Percentiles rank a stretch among this genome's conserved stretches.
These are phyloP conservation scores for Boletus speciosus DNA, from an alignment of 768 basidiomycete species.

Conservation along the genomic window DNA sequence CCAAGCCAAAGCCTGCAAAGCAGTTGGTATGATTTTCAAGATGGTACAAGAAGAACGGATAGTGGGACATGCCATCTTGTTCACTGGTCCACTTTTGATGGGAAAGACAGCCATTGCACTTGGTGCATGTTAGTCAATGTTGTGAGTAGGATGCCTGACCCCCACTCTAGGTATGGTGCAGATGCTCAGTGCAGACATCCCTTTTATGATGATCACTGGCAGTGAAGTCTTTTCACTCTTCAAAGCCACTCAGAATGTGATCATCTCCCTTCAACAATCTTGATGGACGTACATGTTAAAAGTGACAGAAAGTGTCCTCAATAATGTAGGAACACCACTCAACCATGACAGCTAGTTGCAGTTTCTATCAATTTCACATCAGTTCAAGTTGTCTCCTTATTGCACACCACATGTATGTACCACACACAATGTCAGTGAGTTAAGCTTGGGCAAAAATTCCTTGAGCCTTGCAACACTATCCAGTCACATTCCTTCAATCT, in stretches of 20 bases:
- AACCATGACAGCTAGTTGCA: constrained; percentile 73
- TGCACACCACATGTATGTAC: constrained; percentile 2
- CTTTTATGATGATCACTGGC: constrained; percentile 96
- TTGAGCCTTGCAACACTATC: constrained; percentile 73
- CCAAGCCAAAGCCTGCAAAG: constrained; percentile 92
- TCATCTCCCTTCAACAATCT: constrained; percentile 6
- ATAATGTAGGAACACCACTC: constrained; percentile 67
- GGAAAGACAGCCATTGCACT: constrained; percentile 98
- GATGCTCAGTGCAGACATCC: constrained; percentile 88
- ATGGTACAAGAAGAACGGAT: constrained; percentile 98
- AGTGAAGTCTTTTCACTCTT: constrained; percentile 98
- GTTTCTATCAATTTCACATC: constrained; percentile 47
- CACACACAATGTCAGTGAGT: constrained; percentile 72
- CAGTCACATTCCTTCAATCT: constrained; percentile 46
- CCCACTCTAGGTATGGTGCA: constrained; percentile 85
- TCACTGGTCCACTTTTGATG: constrained; percentile 94
- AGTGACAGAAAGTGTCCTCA: constrained; percentile 76
- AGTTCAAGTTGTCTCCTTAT: constrained; percentile 3
- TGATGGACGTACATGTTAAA: constrained; percentile 55
- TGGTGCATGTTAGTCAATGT: constrained; percentile 46
- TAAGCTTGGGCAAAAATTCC: constrained; percentile 85
- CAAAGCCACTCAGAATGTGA: constrained; percentile 38
- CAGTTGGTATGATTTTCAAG: constrained; percentile 95
- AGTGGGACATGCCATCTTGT: constrained; percentile 92
- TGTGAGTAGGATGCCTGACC: not conserved